Evolutionary conservation across 1,139 yeast genomes (phyloP).

Genomic region (Magnusiomyces fungicola): DNA sequence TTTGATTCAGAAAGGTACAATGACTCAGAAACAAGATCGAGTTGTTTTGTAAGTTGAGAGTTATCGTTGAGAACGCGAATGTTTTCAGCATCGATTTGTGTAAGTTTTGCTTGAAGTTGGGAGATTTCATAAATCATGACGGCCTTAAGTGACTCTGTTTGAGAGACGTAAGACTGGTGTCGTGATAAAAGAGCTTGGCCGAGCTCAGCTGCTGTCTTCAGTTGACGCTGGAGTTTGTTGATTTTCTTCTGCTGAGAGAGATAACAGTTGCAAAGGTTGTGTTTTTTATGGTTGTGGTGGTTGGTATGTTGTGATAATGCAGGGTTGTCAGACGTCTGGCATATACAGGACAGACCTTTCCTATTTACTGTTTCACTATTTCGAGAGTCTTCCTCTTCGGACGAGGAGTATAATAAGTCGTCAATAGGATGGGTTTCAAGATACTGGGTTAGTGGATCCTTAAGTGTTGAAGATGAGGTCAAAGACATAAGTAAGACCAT

Average conservation of each 20-base stretch:
- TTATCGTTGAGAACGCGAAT: constrained; percentile 17
- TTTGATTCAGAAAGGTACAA: constrained; percentile 13
- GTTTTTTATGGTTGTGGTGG: not conserved
- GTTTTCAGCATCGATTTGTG: constrained; percentile 17
- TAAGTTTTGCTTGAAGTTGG: constrained; percentile 16
- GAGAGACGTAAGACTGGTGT: constrained; percentile 18
- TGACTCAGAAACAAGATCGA: constrained; percentile 17
- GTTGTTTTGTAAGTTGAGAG: constrained; percentile 19
- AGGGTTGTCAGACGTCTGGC: not conserved
- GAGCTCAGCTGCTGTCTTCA: constrained; percentile 25
- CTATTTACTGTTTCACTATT: not conserved
- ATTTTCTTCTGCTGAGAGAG: constrained; percentile 15
- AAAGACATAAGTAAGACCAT: no score
- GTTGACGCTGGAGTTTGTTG: constrained; percentile 20
- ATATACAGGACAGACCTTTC: no score
- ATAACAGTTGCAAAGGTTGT: constrained; percentile 19
- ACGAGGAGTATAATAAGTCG: constrained; percentile 2
- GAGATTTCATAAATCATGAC: constrained; percentile 19
- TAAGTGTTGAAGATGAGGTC: not conserved
- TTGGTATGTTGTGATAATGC: not conserved
- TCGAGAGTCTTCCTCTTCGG: not conserved
- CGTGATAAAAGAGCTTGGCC: constrained; percentile 24
- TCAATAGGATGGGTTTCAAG: constrained; percentile 11
- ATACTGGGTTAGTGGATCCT: constrained; percentile 7
- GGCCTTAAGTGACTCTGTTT: constrained; percentile 16